Evolutionary conservation across 306 rosid genomes (phyloP).

Genomic region (Vigna hirtella): DNA sequence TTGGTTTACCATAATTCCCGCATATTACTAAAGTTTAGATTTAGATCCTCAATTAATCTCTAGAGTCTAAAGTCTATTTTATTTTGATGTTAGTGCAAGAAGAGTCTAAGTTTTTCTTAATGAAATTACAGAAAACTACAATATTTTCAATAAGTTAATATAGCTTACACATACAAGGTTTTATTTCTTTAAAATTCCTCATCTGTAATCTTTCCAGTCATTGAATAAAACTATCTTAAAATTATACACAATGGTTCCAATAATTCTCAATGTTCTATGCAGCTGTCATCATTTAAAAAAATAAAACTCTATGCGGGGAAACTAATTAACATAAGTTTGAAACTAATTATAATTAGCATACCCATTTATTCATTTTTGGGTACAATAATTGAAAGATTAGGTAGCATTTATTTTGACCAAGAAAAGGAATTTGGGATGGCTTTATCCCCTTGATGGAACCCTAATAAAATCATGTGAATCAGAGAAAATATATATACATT

Average conservation of each 20-base stretch:
- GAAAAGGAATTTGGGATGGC: neutral
- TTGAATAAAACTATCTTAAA: neutral
- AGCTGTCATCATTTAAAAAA: conserved; percentile 24
- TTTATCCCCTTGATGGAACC: no score
- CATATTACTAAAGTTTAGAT: neutral
- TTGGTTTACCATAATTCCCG: neutral
- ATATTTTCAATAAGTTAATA: neutral
- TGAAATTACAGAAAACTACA: neutral
- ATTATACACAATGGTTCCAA: neutral
- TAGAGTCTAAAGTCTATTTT: no score
- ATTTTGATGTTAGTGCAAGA: neutral
- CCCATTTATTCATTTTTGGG: neutral
- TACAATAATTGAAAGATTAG: conserved; percentile 19
- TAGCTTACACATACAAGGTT: neutral
- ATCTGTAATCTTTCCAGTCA: neutral
- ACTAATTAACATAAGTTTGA: neutral
- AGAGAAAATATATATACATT: no score
- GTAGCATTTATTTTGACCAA: neutral
- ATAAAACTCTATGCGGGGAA: neutral
- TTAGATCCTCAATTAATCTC: neutral
- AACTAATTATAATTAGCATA: neutral
- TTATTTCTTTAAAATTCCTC: neutral
- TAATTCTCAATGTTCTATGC: conserved; percentile 18
- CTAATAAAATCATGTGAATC: no score
- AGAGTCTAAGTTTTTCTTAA: neutral